Conservation (phyloP, 164 flowering plant genomes). For the Tetracentron sinense region DNA sequence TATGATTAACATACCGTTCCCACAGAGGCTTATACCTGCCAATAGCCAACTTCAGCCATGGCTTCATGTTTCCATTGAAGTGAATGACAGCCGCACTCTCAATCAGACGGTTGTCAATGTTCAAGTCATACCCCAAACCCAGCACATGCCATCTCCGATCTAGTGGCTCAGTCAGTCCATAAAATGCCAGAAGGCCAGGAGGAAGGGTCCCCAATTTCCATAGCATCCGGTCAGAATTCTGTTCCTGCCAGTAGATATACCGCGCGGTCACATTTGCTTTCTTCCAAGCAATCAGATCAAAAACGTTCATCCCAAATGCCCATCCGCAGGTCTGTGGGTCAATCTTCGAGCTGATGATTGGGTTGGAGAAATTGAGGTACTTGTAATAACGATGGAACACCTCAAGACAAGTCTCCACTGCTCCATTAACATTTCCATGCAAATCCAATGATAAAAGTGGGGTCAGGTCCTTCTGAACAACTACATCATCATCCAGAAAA, state of each 20-base stretch:
- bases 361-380: conserved; percentile 75
- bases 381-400: conserved; percentile 81
- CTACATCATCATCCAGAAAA: conserved; percentile 81
- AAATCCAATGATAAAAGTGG: conserved; percentile 74
- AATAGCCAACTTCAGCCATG: conserved; percentile 74
- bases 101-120: conserved; percentile 66
- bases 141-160: conserved; percentile 92
- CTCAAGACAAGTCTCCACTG: conserved; percentile 89
- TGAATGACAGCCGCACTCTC: conserved; percentile 82
- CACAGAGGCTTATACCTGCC: conserved; percentile 65
- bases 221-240: conserved; percentile 52
- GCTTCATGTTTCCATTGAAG: conserved; percentile 84
- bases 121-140: conserved; percentile 69
- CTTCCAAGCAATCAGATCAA: conserved; percentile 74
- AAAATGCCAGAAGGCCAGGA: conserved; percentile 67
- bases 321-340: conserved; percentile 89
- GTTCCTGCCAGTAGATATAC: conserved; percentile 80
- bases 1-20: conserved; percentile 58
- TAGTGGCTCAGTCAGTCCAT: conserved; percentile 84
- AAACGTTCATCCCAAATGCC: conserved; percentile 94
- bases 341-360: conserved; percentile 64
- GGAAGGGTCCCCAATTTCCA: conserved; percentile 87
- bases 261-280: conserved; percentile 62
- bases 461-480: conserved; percentile 85
- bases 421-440: conserved; percentile 89